phyloP scores from a whole-genome alignment of 1,139 yeast species.

The Magnusiomyces clavatus region DNA sequence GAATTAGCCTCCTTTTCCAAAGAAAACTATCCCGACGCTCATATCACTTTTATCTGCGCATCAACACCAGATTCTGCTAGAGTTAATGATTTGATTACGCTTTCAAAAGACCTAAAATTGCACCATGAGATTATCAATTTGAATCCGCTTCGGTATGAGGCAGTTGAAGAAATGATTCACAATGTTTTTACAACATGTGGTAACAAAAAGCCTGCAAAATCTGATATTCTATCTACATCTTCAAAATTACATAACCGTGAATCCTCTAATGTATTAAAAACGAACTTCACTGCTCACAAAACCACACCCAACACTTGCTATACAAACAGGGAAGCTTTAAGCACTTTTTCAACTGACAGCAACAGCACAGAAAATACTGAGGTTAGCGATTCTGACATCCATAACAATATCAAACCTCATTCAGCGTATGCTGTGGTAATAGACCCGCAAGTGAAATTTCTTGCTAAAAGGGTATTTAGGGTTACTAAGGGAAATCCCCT shows the following conservation, averaged over 20 bases:
- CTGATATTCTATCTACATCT: not conserved
- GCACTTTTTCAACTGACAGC: not conserved
- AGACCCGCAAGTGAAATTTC: slow-evolving; percentile 25
- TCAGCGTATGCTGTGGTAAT: not conserved
- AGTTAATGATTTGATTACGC: slow-evolving; percentile 18
- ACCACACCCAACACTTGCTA: not conserved
- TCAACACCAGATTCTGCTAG: slow-evolving; percentile 21
- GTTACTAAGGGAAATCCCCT: slow-evolving; percentile 30
- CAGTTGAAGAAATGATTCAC: slow-evolving; percentile 23
- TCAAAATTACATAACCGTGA: not conserved
- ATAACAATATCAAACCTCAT: not conserved
- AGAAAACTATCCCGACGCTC: slow-evolving; percentile 22
- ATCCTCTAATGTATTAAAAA: too few relatives aligned
- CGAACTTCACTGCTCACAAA: too few relatives aligned
- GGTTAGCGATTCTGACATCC: too few relatives aligned
- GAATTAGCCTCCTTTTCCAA: slow-evolving; percentile 25
- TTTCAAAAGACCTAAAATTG: slow-evolving; percentile 24
- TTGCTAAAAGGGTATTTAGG: slow-evolving; percentile 23
- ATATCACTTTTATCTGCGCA: slow-evolving; percentile 26
- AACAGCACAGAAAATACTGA: too few relatives aligned
- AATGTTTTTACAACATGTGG: slow-evolving; percentile 22
- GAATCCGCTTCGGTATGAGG: slow-evolving; percentile 22
- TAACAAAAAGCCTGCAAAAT: too few relatives aligned
- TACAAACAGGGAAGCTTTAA: not conserved
- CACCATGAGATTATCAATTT: slow-evolving; percentile 23